These are phyloP conservation scores for Rhododendron ferrugineum DNA, from an alignment of 148 eudicot genomes.

Conservation along the genomic window DNA sequence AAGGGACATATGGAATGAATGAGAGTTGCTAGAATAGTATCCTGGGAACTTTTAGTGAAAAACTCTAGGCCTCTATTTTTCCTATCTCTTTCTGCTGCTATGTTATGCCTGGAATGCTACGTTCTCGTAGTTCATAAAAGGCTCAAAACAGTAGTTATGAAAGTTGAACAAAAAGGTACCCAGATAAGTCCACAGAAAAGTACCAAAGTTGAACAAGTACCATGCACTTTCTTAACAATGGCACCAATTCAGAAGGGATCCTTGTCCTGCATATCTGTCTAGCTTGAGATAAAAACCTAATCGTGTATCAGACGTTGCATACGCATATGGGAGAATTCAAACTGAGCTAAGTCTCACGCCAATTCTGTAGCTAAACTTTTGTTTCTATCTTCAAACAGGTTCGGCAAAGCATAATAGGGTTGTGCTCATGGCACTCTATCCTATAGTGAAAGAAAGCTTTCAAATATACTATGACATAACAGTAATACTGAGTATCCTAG, in stretches of 20 bases:
- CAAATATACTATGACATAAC: conserved; percentile 56
- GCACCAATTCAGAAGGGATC: not conserved
- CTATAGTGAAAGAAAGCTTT: conserved; percentile 61
- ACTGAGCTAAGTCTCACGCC: not conserved
- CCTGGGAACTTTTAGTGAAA: not conserved
- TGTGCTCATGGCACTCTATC: conserved; percentile 58
- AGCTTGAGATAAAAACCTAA: not conserved
- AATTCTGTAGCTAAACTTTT: not conserved
- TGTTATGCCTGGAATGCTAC: not conserved
- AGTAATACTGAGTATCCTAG: conserved; percentile 45
- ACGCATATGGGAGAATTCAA: not conserved
- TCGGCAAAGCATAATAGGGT: conserved; percentile 51
- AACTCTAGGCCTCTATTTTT: not conserved
- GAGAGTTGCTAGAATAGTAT: not conserved
- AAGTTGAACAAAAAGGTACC: not conserved
- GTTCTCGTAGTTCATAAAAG: not conserved
- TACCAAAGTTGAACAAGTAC: not conserved
- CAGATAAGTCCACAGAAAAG: too few relatives aligned
- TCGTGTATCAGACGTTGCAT: not conserved
- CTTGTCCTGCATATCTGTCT: not conserved
- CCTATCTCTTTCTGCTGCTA: not conserved
- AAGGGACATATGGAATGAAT: not conserved
- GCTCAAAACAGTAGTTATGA: not conserved
- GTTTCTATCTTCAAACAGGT: conserved; percentile 34
- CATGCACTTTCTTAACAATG: not conserved